phyloP scores from a whole-genome alignment of 1,139 yeast species.

The Blastobotrys persicus region DNA sequence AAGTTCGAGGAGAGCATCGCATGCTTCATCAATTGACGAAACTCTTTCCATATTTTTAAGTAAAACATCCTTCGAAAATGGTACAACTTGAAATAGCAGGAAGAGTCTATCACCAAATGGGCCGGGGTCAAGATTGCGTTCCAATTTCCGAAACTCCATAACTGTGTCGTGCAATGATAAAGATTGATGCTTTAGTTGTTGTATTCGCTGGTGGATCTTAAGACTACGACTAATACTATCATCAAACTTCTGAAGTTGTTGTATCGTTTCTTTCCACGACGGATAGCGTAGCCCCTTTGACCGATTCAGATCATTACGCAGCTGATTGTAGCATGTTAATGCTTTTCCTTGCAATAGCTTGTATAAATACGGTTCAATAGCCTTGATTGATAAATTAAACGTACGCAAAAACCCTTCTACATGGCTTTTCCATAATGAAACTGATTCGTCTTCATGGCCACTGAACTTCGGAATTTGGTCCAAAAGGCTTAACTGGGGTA shows the following conservation, averaged over 20 bases:
- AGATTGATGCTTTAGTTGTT: slow-evolving; percentile 1
- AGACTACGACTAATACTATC: slow-evolving; percentile 20
- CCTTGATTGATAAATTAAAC: slow-evolving; percentile 8
- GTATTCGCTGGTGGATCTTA: slow-evolving; percentile 17
- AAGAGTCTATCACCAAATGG: slow-evolving; percentile 24
- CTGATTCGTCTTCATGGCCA: slow-evolving; percentile 8
- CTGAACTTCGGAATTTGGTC: slow-evolving; percentile 10
- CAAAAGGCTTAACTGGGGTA: neutral
- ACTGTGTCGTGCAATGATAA: slow-evolving; percentile 8
- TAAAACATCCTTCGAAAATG: slow-evolving; percentile 16
- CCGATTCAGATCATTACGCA: slow-evolving; percentile 4
- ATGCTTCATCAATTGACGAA: slow-evolving; percentile 13
- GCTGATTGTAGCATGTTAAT: slow-evolving; percentile 3
- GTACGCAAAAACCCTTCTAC: slow-evolving; percentile 12
- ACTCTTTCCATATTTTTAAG: slow-evolving; percentile 14
- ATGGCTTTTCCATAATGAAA: slow-evolving; percentile 11
- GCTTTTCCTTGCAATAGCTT: slow-evolving; percentile 11
- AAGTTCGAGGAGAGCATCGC: slow-evolving; percentile 5
- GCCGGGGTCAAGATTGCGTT: slow-evolving; percentile 22
- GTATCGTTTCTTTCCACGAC: slow-evolving; percentile 12
- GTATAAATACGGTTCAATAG: slow-evolving; percentile 12
- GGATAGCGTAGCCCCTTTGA: slow-evolving; percentile 12
- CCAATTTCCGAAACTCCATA: slow-evolving; percentile 18
- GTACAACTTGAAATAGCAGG: slow-evolving; percentile 19
- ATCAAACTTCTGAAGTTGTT: slow-evolving; percentile 17